A percentile compares a stretch with the other conserved stretches of the same genome.
These are phyloP conservation scores for Neurospora crassa DNA, from an alignment of 2,329 filamentous ascomycete species.

Conservation along the genomic window DNA sequence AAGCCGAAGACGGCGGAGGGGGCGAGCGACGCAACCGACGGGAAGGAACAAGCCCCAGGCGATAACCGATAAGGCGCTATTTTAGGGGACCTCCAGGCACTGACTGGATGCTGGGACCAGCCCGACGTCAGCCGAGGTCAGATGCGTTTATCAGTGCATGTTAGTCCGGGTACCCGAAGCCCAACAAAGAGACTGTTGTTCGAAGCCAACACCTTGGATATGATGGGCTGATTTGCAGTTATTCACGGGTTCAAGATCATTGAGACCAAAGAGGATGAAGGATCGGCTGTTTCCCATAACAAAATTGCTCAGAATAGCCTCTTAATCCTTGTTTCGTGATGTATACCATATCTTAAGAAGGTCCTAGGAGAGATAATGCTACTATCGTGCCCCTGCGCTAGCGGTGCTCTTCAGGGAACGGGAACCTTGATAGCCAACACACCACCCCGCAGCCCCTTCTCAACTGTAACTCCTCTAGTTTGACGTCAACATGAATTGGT, in stretches of 20 bases:
- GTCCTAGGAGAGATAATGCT: background rate
- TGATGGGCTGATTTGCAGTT: background rate
- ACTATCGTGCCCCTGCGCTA: background rate
- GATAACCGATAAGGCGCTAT: background rate
- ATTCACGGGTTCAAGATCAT: background rate
- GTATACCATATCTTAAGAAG: background rate
- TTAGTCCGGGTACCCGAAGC: background rate
- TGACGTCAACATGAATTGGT: background rate
- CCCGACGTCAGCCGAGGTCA: background rate
- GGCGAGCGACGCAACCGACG: background rate
- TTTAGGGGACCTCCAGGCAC: background rate
- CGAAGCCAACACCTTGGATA: background rate
- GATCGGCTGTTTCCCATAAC: background rate
- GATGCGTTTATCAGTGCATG: background rate
- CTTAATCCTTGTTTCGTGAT: background rate
- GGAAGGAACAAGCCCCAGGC: background rate
- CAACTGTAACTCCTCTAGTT: background rate
- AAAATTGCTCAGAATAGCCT: background rate
- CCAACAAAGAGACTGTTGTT: background rate
- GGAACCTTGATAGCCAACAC: background rate
- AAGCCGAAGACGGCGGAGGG: background rate
- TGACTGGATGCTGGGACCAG: background rate
- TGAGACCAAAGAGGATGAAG: background rate
- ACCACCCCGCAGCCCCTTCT: background rate
- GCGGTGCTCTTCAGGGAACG: background rate